Conservation (phyloP, 2,329 filamentous ascomycete genomes). For the Fusarium bactridioides region DNA sequence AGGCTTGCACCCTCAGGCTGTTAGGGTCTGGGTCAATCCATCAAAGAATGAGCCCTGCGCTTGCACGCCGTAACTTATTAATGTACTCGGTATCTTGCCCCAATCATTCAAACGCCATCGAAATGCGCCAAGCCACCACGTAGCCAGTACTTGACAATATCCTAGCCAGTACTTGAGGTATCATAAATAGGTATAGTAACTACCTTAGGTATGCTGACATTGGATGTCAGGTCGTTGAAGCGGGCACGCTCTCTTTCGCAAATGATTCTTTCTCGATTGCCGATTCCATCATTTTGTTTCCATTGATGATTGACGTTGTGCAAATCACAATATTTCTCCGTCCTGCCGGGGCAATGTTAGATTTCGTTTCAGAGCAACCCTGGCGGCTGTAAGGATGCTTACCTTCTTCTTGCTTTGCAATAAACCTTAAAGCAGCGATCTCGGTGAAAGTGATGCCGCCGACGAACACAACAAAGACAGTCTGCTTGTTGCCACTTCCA, state of each 20-base stretch:
- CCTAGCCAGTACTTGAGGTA: too few relatives aligned
- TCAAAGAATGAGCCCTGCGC: background rate
- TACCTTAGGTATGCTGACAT: background rate
- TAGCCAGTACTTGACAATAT: conserved; percentile 11
- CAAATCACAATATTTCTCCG: conserved; percentile 88
- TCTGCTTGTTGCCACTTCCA: conserved; percentile 80
- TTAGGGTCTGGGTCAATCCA: background rate
- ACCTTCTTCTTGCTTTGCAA: conserved; percentile 84
- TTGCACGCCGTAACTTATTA: background rate
- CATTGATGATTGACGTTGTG: conserved; percentile 90
- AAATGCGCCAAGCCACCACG: conserved; percentile 9
- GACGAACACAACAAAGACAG: conserved; percentile 94
- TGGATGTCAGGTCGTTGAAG: conserved; percentile 23
- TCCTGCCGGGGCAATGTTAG: conserved; percentile 52
- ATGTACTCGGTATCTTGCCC: background rate
- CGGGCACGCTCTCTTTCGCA: conserved; percentile 51
- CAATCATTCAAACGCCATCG: background rate
- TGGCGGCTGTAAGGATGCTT: conserved; percentile 35
- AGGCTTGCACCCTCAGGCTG: background rate
- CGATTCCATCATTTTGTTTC: conserved; percentile 86
- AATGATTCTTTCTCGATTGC: conserved; percentile 78
- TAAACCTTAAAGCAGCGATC: conserved; percentile 90
- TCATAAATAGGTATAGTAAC: conserved; percentile 14
- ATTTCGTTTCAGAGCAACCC: background rate
- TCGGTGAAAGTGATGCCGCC: conserved; percentile 98